A percentile compares a stretch with the other conserved stretches of the same genome.
These are phyloP conservation scores for Dimargaris verticillata DNA, from an alignment of 192 early-diverging fungal genomes.

Conservation along the genomic window DNA sequence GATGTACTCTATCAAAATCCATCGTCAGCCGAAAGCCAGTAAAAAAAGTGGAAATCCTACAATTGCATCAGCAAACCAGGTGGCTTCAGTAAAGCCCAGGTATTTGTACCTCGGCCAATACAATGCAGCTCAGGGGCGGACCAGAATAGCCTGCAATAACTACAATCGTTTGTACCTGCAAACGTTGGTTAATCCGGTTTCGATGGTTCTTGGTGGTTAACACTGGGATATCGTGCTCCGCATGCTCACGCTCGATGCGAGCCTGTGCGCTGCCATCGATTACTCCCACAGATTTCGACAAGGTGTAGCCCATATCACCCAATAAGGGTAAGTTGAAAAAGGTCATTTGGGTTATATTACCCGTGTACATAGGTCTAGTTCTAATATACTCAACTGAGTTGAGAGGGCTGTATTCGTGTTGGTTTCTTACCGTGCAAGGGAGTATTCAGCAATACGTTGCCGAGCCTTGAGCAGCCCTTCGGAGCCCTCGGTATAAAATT, in stretches of 20 bases:
- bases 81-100: too few relatives aligned
- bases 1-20: conserved; percentile 31
- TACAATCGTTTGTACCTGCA: conserved; percentile 33
- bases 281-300: neutral
- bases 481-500: conserved; percentile 69
- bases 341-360: too few relatives aligned
- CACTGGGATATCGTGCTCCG: conserved; percentile 46
- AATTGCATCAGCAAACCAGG: too few relatives aligned
- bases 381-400: too few relatives aligned
- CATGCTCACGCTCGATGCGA: conserved; percentile 44
- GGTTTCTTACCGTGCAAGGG: conserved; percentile 21
- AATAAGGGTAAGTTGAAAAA: too few relatives aligned
- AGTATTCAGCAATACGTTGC: conserved; percentile 49
- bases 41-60: too few relatives aligned
- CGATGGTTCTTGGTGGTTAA: conserved; percentile 43
- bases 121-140: too few relatives aligned
- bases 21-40: neutral
- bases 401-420: too few relatives aligned
- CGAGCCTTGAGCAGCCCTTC: conserved; percentile 50
- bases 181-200: conserved; percentile 50
- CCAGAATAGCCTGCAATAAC: too few relatives aligned
- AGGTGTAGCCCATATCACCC: too few relatives aligned
- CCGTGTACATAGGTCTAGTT: too few relatives aligned
- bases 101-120: too few relatives aligned
- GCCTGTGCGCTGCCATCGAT: conserved; percentile 34